phyloP scores from a whole-genome alignment of 495 filamentous ascomycete species.

The Pseudevernia furfuracea region DNA sequence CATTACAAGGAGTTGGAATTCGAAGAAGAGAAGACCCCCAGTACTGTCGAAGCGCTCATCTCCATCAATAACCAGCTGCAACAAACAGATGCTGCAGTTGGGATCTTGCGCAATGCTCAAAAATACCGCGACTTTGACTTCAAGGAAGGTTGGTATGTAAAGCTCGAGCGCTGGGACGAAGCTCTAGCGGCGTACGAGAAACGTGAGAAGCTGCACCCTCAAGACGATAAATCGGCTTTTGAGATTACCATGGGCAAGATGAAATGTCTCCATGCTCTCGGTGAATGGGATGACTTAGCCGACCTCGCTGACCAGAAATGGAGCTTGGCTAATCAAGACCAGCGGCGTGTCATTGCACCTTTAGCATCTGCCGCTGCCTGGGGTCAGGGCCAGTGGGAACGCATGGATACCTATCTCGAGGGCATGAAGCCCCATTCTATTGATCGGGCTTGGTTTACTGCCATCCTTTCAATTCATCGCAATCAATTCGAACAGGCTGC shows the following conservation, averaged over 20 bases:
- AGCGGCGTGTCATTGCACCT: constrained; percentile 80
- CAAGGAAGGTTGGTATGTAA: constrained; percentile 97
- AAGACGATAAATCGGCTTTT: constrained; percentile 63
- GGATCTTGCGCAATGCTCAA: constrained; percentile 90
- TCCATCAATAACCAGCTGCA: constrained; percentile 98
- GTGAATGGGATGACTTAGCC: constrained; percentile 92
- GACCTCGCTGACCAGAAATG: constrained; percentile 85
- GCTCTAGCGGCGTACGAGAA: constrained; percentile 86
- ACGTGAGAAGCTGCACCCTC: constrained; percentile 43
- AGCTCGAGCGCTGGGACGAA: constrained; percentile 96
- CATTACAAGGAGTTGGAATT: constrained; percentile 99
- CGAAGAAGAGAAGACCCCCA: constrained; percentile 91
- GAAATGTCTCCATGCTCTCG: constrained; percentile 93
- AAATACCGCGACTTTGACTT: constrained; percentile 90
- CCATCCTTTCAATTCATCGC: constrained; percentile 85
- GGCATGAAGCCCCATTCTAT: constrained; percentile 91
- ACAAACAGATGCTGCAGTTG: constrained; percentile 94
- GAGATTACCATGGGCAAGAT: constrained; percentile 99
- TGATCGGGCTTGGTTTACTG: constrained; percentile 94
- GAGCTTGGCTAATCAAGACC: constrained; percentile 74
- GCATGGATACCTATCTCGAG: constrained; percentile 92
- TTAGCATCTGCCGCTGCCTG: constrained; percentile 95
- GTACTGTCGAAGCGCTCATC: constrained; percentile 91
- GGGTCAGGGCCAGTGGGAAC: constrained; percentile 92
- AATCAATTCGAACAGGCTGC: constrained; percentile 88